phyloP scores from a whole-genome alignment of 2,329 filamentous ascomycete species.

The Annulohypoxylon truncatum region DNA sequence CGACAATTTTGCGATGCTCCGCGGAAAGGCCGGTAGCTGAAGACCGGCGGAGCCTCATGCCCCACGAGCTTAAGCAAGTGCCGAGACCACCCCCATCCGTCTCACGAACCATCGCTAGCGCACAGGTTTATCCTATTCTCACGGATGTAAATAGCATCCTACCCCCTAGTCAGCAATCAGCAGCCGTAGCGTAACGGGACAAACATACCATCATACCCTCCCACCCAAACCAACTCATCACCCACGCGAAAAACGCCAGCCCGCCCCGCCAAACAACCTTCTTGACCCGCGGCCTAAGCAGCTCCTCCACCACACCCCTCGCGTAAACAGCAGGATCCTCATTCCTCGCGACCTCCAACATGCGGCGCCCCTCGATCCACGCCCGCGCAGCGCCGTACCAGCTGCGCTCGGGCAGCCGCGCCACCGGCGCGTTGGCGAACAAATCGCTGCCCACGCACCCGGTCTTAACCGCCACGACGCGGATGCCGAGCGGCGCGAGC shows the following conservation, averaged over 20 bases:
- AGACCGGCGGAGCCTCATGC: neutral
- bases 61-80: neutral
- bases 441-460: slow-evolving; percentile 39
- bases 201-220: slow-evolving; percentile 43
- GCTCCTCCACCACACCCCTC: slow-evolving; percentile 36
- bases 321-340: slow-evolving; percentile 39
- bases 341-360: slow-evolving; percentile 34
- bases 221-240: slow-evolving; percentile 46
- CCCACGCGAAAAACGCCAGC: slow-evolving; percentile 39
- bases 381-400: slow-evolving; percentile 40
- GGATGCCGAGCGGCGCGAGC: slow-evolving; percentile 44
- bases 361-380: slow-evolving; percentile 38
- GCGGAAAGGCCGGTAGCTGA: neutral
- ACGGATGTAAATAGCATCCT: slow-evolving; percentile 30
- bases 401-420: slow-evolving; percentile 37
- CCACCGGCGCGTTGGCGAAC: slow-evolving; percentile 40
- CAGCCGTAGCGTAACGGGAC: neutral
- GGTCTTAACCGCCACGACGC: slow-evolving; percentile 45
- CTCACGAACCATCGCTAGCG: neutral
- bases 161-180: neutral
- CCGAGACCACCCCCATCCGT: neutral
- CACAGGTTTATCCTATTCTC: slow-evolving; percentile 25
- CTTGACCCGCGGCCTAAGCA: slow-evolving; percentile 36
- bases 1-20: neutral
- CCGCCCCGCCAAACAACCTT: slow-evolving; percentile 44